Evolutionary conservation across 441 rosid species (phyloP), one percentile per base, ranked within the genome.

Genomic region (Arabidopsis hybrid): DNA sequence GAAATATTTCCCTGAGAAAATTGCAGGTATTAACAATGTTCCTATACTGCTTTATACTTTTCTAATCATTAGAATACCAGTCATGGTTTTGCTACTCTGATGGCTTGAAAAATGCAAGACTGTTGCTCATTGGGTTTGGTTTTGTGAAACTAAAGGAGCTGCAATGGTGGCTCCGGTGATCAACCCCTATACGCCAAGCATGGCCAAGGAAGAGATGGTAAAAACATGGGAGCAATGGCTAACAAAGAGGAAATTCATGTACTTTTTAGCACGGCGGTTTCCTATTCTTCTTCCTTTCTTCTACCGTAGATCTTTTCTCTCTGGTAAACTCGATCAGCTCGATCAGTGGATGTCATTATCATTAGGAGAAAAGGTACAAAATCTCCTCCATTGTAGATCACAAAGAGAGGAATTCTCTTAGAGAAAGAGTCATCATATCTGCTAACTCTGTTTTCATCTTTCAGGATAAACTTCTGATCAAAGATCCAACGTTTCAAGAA

Each of bases 151-250:
- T 72, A 47, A 83, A 89, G 94, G 89, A 29, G 89, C 81, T 31
- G 85, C 87, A 65, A 55, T 89, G 80, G 66, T 89, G 57, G 87
- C 90, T 49, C 88, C 94, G 3, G 71, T 83, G 71, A 76, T 86
- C 45, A 89, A 84, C 75, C 91, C 94, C 31, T 89, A 85, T 60
- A 89, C 86, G 40, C 77, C 88, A 63, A 83, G 86, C 83, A 72
- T 89, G 89, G 55, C 81, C 13, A 89, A 83, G 76, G 90, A 89
- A 69, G 94, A 89, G 83, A 79, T 67, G 68, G 78, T 50, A 63
- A 83, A 81, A 74, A 81, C 85, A 42, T 89, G 94, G 94, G 87
- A 81, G 60, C 75, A 61, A 29, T 89, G 84, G 85, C 55, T 83
- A 64, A 60, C 67, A 9, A 82, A 79, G 74, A 89, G 84, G 69